phyloP scores from a whole-genome alignment of 1,284 basidiomycete genomes.

The Leccinum ambiguum region DNA sequence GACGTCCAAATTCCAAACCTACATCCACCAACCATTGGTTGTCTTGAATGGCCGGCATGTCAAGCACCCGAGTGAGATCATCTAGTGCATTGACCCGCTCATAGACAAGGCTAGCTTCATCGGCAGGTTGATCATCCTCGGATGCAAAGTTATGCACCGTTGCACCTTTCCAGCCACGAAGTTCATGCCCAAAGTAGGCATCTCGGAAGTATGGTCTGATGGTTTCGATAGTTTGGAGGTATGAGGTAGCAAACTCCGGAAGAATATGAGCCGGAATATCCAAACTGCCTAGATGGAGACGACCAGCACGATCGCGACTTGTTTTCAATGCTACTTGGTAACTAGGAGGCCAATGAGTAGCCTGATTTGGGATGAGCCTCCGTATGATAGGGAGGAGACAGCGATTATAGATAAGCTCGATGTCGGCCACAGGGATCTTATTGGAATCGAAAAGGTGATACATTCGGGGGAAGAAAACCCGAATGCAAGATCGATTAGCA shows the following conservation, averaged over 20 bases:
- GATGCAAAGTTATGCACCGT: slow-evolving; percentile 9
- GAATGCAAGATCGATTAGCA: slow-evolving; percentile 3
- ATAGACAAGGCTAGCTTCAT: not conserved
- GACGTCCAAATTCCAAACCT: not conserved
- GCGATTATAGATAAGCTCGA: slow-evolving; percentile 6
- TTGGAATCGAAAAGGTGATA: not conserved
- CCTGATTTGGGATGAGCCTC: slow-evolving; percentile 8
- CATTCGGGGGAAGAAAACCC: slow-evolving; percentile 16
- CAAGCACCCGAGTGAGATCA: slow-evolving; percentile 4
- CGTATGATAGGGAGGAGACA: slow-evolving; percentile 1
- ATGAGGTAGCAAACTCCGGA: not conserved
- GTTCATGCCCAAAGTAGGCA: slow-evolving; percentile 19
- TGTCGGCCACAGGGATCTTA: not conserved
- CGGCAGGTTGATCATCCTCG: not conserved
- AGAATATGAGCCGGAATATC: slow-evolving; percentile 9
- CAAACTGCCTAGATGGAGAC: not conserved
- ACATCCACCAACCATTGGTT: slow-evolving; percentile 8
- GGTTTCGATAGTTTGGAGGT: not conserved
- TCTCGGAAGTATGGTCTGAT: slow-evolving; percentile 6
- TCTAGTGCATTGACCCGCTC: not conserved
- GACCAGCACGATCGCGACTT: not conserved
- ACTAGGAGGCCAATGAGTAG: slow-evolving; percentile 12
- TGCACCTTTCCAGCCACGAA: slow-evolving; percentile 12
- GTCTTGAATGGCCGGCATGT: not conserved
- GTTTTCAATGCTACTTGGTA: slow-evolving; percentile 1